Evolutionary conservation across 139 green algal species (phyloP).

Genomic region (Chlorella sorokiniana): DNA sequence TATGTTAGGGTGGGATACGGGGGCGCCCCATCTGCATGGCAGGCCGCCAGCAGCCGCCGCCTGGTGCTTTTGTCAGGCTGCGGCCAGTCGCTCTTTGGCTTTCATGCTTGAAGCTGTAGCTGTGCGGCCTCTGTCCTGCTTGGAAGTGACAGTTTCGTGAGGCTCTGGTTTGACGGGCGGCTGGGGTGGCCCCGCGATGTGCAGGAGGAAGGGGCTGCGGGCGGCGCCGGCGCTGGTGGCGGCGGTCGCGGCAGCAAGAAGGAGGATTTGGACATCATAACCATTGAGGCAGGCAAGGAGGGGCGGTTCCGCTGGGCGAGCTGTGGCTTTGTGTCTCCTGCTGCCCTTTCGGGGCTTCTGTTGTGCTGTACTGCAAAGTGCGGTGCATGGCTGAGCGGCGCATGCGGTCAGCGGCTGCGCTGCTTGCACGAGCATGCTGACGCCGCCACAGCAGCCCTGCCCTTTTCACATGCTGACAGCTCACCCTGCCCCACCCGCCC

Average conservation of each 20-base stretch:
- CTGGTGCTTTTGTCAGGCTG: background rate
- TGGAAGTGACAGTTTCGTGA: too few species aligned
- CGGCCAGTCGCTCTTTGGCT: too few species aligned
- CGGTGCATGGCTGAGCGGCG: too few species aligned
- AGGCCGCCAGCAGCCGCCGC: background rate
- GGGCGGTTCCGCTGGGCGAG: background rate
- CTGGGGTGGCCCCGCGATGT: background rate
- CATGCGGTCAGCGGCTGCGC: background rate
- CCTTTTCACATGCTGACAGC: slow-evolving; percentile 28
- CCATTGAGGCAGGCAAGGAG: slow-evolving; percentile 24
- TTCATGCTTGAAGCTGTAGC: too few species aligned
- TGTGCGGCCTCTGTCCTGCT: too few species aligned
- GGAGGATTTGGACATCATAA: slow-evolving; percentile 17
- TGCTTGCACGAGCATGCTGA: too few species aligned
- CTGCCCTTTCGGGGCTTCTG: too few species aligned
- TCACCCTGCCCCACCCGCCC: background rate
- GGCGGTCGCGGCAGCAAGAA: background rate
- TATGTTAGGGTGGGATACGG: background rate
- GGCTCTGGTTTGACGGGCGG: too few species aligned
- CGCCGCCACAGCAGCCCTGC: background rate
- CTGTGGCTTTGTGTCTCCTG: too few species aligned
- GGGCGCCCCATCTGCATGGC: too few species aligned
- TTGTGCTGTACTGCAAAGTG: too few species aligned
- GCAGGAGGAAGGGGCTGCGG: background rate
- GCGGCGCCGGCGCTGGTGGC: background rate